phyloP scores from a whole-genome alignment of 805 yeast genomes.

The Cyberlindnera samutprakarnensis region DNA sequence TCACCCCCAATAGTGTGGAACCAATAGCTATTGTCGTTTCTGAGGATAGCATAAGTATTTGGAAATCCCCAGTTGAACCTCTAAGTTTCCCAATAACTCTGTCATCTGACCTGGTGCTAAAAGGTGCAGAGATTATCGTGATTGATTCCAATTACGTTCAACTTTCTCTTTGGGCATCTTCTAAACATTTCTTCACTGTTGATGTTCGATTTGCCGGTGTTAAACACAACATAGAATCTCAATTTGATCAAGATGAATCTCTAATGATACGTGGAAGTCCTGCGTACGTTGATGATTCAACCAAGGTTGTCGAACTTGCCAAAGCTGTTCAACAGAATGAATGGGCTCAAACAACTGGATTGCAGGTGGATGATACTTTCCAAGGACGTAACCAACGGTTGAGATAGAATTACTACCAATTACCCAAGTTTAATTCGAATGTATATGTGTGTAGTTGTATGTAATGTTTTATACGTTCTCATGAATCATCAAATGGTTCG shows the following conservation, averaged over 20 bases:
- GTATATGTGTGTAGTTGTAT: not conserved
- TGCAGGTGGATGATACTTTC: constrained; percentile 17
- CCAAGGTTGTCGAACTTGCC: constrained; percentile 14
- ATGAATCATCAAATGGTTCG: not conserved
- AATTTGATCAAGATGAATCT: constrained; percentile 9
- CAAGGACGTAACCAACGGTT: constrained; percentile 2
- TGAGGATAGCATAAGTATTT: constrained; percentile 8
- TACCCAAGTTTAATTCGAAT: too few species aligned
- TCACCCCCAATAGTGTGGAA: not conserved
- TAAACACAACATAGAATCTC: too few species aligned
- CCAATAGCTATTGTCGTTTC: constrained; percentile 3
- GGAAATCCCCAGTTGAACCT: too few species aligned
- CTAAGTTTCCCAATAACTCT: constrained; percentile 1
- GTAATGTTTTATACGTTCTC: not conserved
- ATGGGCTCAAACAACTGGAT: constrained; percentile 14
- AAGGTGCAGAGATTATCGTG: too few species aligned
- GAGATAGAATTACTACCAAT: too few species aligned
- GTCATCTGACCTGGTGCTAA: too few species aligned
- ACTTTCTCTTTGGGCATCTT: too few species aligned
- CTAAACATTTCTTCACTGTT: too few species aligned
- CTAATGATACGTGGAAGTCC: constrained; percentile 14
- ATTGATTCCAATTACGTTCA: too few species aligned
- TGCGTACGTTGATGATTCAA: constrained; percentile 10
- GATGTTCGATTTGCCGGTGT: too few species aligned
- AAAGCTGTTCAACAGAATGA: constrained; percentile 18